Evolutionary conservation across 2,329 filamentous ascomycete species (phyloP), one percentile per base, ranked within the genome.

Genomic region (Nigrospora oryzae): DNA sequence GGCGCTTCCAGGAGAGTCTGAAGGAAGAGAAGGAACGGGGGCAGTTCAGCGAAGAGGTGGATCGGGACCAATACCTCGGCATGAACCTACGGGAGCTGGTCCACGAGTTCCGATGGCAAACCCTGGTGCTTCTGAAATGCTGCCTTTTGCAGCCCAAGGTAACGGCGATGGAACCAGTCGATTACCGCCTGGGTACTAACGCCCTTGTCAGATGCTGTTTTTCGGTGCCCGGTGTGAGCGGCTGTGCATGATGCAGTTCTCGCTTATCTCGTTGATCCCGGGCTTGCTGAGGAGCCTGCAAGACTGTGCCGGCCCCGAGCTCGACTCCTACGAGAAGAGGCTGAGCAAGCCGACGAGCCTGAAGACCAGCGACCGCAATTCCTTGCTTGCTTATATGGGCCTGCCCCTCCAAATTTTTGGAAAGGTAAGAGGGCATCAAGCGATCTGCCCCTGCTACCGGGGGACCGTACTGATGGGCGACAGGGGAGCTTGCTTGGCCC

Each of bases 181-280:
- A 30, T 36, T 17, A 23, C 15, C 30, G 11, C 28, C 16, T 23
- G 36, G 17, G 42, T 32, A 42, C 49, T 54, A 30, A 54, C 46
- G n/a, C 40, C 15, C 12, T 44, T 13, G 28, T 0, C 54, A 95
- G 90, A 97, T 97, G 86, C 82, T 98, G 44, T 97, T 98, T 70
- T 98, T 97, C 58, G 90, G 93, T 50, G 89, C 91, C n/a, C 83
- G 89, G 56, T 97, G 93, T 65, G 93, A 98, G 65, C 79, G 86
- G 52, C 71, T 98, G 54, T 98, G 93, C 76, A 95, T 97, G 86
- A 90, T 95, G 67, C 93, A 98, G 64, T 98, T 97, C 69, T 93
- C 91, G 37, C 77, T 98, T 38, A 84, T 98, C 55, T 96, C 91
- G 43, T 74, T 98, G 58, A 94, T 98, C 69, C 93, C 93, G 39